phyloP scores from a whole-genome alignment of 2,329 filamentous ascomycete species.

The Xylariaceae sp. region DNA sequence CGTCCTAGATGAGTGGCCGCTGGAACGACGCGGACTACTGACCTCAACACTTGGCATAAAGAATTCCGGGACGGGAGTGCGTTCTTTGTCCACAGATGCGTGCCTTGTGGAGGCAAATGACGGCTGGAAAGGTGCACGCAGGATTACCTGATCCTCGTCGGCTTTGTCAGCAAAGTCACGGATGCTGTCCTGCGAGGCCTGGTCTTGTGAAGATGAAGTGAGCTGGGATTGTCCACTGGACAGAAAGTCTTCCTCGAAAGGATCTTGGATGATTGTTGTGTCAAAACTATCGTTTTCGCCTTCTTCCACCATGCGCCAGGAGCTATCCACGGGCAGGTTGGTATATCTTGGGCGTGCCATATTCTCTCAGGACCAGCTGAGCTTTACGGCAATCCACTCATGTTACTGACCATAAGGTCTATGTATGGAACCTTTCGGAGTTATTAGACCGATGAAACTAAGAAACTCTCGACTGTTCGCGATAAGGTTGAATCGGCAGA shows the following conservation, averaged over 20 bases:
- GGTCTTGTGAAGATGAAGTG: constrained; percentile 49
- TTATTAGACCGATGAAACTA: neutral
- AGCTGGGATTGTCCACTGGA: constrained; percentile 56
- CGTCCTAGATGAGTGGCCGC: constrained; percentile 43
- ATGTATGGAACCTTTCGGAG: neutral
- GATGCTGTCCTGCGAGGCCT: constrained; percentile 62
- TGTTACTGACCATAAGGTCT: neutral
- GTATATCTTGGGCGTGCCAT: constrained; percentile 35
- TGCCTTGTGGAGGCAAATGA: constrained; percentile 48
- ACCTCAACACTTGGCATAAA: constrained; percentile 58
- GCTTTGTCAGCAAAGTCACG: constrained; percentile 58
- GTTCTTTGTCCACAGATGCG: constrained; percentile 40
- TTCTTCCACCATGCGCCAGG: constrained; percentile 66
- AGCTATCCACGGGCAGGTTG: constrained; percentile 55
- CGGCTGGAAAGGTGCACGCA: constrained; percentile 61
- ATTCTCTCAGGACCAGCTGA: neutral
- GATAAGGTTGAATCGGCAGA: too few species aligned
- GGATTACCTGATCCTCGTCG: constrained; percentile 61
- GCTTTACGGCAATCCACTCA: neutral
- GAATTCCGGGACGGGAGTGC: constrained; percentile 57
- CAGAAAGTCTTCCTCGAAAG: constrained; percentile 49
- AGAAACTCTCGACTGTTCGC: too few species aligned
- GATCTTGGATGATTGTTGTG: constrained; percentile 56
- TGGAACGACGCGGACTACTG: constrained; percentile 46
- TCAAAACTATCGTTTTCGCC: constrained; percentile 66